Evolutionary conservation across 345 rosid genomes (phyloP), one percentile per base, ranked within the genome.

Genomic region (Eucalyptus marginata): DNA sequence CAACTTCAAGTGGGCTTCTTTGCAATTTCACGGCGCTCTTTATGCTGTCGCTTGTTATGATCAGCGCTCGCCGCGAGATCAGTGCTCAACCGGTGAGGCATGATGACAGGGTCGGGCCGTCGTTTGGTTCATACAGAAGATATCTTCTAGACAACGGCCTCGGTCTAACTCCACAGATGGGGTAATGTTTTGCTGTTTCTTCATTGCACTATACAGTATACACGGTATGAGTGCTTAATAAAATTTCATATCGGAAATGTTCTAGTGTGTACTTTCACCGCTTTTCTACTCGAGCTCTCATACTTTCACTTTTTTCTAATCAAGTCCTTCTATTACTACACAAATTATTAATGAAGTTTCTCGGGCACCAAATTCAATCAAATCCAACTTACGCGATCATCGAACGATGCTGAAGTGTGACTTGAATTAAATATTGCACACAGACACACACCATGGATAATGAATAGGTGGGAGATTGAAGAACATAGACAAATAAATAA

Each of bases 121-220:
- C 46, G 46, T 24, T 71, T 20, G 83, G 46, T 29, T 50, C 66
- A 31, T 36, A 59, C 87, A 91, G 96, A 86, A 90, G 93, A 90
- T 90, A 66, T 89, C 90, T 95, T 90, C 47, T 94, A 86, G 90
- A 85, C 47, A 93, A 95, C 86, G 96, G 95, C 89, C 95, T 93
- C 59, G 96, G 91, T 86, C 91, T 68, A 7, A 87, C 95, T 93
- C 96, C 96, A 29, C 94, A 92, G 62, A 93, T 94, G 97, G 96
- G 97, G 97, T 94, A 91, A 66, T 49, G 17, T 33, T 49, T 47
- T 25, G 20, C 83, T 36, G 83, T 36, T 71, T 71, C 46, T 36
- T 17, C 83, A 36, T 71, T 18, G 46, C 46, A 18, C 46, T 0
- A 36, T 71, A 18, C 46, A 18, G 27, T 0, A 36, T 71, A 18